Evolutionary conservation across 164 flowering plant species (phyloP), one percentile per base, ranked within the genome.

Genomic region (Liquidambar formosana): DNA sequence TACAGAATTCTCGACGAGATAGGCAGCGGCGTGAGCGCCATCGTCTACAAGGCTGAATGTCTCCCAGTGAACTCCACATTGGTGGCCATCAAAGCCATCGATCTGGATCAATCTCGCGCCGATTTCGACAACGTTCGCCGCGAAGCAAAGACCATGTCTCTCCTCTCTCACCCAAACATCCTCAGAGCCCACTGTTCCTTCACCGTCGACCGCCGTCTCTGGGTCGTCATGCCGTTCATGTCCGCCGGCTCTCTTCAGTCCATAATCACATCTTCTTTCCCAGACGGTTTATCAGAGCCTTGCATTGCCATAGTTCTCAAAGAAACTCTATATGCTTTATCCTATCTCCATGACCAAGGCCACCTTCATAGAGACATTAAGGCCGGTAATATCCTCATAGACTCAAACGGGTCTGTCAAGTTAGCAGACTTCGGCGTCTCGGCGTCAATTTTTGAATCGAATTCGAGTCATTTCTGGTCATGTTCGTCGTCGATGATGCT

Each of bases 141-240:
- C 0, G 97, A 93, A 73, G 77, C 87, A 69, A 89, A 88, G 70
- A 74, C 84, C 51, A 78, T 89, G 86, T 75, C 93, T 0, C 93
- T 90, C 19, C 83, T 87, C 8, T 85, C 88, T 14, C 98, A 93
- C 75, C 95, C 95, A 5, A 93, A 91, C 77, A 79, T 93, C 72
- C 94, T 93, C 57, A 74, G 58, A 23, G 88, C 91, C 25, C 91
- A 86, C 64, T 89, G 96, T 68, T 88, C 87, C 47, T 94, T 91
- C 83, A 85, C 86, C 4, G 97, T 88, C 1, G 84, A 75, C 18
- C 86, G 80, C 22, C 80, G 76, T 19, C 94, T 91, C 25, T 94
- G 97, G 96, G 94, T 91, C 0, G 94, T 94, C 5, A 91, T 90
- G 98, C 98, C 98, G 1, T 94, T 90, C 83, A 86, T 91, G 97